These are phyloP conservation scores for Ocimum tenuiflorum DNA, from an alignment of 257 asterid species.

Conservation along the genomic window DNA sequence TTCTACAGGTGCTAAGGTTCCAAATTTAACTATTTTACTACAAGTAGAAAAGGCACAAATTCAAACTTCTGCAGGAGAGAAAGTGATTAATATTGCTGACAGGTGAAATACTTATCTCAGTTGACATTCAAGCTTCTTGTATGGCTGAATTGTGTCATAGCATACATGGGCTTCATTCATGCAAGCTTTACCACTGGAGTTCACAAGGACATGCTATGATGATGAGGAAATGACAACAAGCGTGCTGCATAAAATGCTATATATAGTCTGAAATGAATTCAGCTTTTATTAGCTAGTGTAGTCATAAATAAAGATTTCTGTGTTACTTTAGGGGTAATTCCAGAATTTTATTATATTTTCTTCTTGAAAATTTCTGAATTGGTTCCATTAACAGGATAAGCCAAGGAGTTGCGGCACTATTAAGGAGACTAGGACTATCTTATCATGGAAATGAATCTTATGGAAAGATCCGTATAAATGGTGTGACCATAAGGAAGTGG, in stretches of 20 bases:
- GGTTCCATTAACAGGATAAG: constrained; percentile 54
- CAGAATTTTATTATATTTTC: no score
- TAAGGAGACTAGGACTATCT: constrained; percentile 76
- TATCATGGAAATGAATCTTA: constrained; percentile 76
- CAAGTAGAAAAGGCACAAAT: constrained; percentile 56
- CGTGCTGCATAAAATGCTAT: neutral
- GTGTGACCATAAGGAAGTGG: constrained; percentile 69
- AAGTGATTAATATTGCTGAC: constrained; percentile 58
- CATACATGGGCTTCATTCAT: neutral
- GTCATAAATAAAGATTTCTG: neutral
- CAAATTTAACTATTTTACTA: constrained; percentile 61
- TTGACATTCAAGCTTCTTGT: constrained; percentile 13
- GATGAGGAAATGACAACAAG: neutral
- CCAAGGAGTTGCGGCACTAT: constrained; percentile 63
- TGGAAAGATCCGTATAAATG: constrained; percentile 78
- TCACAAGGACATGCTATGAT: neutral
- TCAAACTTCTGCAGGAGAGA: constrained; percentile 60
- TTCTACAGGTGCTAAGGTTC: constrained; percentile 70
- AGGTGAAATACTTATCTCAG: constrained; percentile 42
- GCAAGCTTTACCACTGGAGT: neutral
- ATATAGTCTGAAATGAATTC: neutral
- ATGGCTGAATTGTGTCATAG: constrained; percentile 4
- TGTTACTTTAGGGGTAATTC: neutral
- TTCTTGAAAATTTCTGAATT: constrained; percentile 10
- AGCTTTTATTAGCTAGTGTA: neutral